These are phyloP conservation scores for Verticillium isaacii DNA, from an alignment of 2,329 filamentous ascomycete genomes.

Conservation along the genomic window DNA sequence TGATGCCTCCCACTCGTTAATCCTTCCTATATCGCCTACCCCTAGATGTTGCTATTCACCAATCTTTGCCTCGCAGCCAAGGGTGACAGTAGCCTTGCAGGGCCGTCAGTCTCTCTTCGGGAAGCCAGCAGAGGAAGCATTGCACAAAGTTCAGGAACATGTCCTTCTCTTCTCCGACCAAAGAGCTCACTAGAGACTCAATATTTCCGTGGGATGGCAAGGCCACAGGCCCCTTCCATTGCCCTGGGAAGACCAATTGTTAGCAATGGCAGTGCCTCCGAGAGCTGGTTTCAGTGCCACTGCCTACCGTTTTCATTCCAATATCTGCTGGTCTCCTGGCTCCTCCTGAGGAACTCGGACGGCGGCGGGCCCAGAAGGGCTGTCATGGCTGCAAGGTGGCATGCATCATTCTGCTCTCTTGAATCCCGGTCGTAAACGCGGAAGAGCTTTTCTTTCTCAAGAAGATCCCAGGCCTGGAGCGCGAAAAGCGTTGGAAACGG, in stretches of 20 bases:
- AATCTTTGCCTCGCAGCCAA: constrained; percentile 10
- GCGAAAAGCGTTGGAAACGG: too few relatives aligned
- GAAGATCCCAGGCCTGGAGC: constrained; percentile 18
- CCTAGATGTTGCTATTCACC: too few relatives aligned
- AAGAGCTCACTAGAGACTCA: constrained; percentile 8
- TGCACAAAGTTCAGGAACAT: constrained; percentile 16
- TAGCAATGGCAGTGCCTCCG: not conserved
- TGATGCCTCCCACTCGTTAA: too few relatives aligned
- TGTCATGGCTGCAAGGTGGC: constrained; percentile 22
- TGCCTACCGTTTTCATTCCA: constrained; percentile 20
- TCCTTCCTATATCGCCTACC: too few relatives aligned
- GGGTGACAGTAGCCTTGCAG: constrained; percentile 18
- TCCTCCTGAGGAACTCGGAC: constrained; percentile 16
- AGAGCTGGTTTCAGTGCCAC: not conserved
- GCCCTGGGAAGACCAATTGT: constrained; percentile 9
- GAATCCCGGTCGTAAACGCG: constrained; percentile 15
- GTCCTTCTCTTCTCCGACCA: constrained; percentile 13
- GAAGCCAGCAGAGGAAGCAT: constrained; percentile 17
- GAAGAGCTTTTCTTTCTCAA: constrained; percentile 17
- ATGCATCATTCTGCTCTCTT: constrained; percentile 18
- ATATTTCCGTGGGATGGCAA: constrained; percentile 14
- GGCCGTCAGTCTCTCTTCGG: constrained; percentile 15
- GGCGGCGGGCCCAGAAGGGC: constrained; percentile 22
- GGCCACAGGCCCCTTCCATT: constrained; percentile 19
- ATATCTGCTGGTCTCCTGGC: constrained; percentile 15